Percentiles rank a stretch among this genome's conserved stretches.
Evolutionary conservation across 2,329 filamentous ascomycete genomes (phyloP).

Genomic region (Camptophora hylomeconis): DNA sequence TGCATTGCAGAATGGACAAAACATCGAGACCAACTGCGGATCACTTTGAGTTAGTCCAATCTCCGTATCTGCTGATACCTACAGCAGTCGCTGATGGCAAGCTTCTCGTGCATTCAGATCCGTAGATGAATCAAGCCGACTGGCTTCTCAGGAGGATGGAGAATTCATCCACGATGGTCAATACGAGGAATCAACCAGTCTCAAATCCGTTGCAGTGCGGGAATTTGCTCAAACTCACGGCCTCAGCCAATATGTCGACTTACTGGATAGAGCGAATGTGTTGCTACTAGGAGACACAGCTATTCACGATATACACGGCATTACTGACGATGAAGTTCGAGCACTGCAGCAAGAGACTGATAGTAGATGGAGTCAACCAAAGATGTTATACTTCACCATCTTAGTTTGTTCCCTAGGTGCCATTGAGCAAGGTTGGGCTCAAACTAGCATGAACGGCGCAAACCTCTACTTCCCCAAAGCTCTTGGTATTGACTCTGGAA

Average conservation of each 20-base stretch:
- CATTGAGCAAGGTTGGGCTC: slow-evolving; percentile 40
- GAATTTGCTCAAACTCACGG: slow-evolving; percentile 6
- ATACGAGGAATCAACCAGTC: no score
- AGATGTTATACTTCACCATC: slow-evolving; percentile 37
- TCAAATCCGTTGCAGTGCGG: slow-evolving; percentile 4
- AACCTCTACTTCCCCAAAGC: slow-evolving; percentile 38
- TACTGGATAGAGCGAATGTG: slow-evolving; percentile 8
- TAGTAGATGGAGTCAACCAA: slow-evolving; percentile 39
- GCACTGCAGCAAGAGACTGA: slow-evolving; percentile 31
- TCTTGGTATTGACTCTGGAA: slow-evolving; percentile 31
- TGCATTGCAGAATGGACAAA: no score
- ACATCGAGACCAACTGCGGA: no score
- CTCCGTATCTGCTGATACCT: no score
- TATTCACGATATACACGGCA: slow-evolving; percentile 13
- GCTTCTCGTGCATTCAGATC: no score
- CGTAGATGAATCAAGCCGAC: no score
- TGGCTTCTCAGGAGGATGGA: no score
- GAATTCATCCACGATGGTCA: no score
- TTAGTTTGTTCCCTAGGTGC: slow-evolving; percentile 39
- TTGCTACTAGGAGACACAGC: slow-evolving; percentile 7
- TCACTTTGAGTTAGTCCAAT: no score
- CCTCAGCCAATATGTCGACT: slow-evolving; percentile 5
- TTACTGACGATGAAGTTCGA: slow-evolving; percentile 28
- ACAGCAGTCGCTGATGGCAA: no score
- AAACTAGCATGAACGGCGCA: slow-evolving; percentile 40